Evolutionary conservation across 2,329 filamentous ascomycete species (phyloP).

Genomic region (Aspergillus brasiliensis): DNA sequence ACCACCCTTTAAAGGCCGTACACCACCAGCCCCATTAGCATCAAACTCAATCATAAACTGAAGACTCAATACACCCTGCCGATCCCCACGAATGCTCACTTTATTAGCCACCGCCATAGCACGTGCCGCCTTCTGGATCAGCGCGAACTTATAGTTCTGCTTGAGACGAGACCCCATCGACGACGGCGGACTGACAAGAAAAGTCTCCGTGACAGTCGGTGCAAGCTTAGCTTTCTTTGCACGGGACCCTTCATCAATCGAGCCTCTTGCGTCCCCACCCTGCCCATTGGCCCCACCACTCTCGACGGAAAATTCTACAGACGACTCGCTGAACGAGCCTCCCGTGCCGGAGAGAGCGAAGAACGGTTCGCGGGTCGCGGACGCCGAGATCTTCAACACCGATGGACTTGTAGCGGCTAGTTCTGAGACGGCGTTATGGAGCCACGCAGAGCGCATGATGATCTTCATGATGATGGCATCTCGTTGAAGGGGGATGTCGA

Average conservation of each 20-base stretch:
- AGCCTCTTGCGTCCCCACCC: background rate
- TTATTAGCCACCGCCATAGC: constrained; percentile 95
- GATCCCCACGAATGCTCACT: constrained; percentile 85
- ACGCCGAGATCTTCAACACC: constrained; percentile 68
- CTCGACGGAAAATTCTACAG: constrained; percentile 61
- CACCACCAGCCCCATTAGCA: constrained; percentile 45
- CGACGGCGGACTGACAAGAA: constrained; percentile 60
- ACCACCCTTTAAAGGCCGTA: constrained; percentile 22
- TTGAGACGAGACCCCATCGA: constrained; percentile 62
- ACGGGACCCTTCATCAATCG: constrained; percentile 16
- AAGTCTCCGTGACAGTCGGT: constrained; percentile 52
- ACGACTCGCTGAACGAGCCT: constrained; percentile 60
- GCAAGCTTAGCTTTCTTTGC: constrained; percentile 40
- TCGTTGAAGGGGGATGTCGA: constrained; percentile 78
- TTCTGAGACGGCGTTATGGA: constrained; percentile 55
- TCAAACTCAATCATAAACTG: constrained; percentile 96
- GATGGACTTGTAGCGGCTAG: constrained; percentile 69
- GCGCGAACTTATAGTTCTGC: constrained; percentile 82
- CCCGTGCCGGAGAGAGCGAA: constrained; percentile 72
- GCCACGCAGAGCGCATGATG: constrained; percentile 72
- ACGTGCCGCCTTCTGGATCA: constrained; percentile 80
- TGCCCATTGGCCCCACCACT: constrained; percentile 30
- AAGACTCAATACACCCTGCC: constrained; percentile 85
- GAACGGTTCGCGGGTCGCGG: constrained; percentile 63
- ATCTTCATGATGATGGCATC: constrained; percentile 83